Base-by-base conservation (phyloP, 202 grass and related monocot genomes). In the Bolboschoenoplectus hybrid region DNA sequence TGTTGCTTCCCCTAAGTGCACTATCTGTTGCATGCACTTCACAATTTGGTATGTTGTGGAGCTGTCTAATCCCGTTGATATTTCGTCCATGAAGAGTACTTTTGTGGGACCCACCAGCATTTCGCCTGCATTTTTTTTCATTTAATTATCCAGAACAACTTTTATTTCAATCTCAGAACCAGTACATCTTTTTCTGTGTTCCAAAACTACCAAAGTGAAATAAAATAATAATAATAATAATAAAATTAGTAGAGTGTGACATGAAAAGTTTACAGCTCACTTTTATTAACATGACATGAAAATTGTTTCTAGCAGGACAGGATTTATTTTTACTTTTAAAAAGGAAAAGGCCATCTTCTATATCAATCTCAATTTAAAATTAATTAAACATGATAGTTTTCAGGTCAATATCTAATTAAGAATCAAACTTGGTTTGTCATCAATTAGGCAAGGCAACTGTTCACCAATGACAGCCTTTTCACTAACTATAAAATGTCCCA, bases 31-130 rank as follows among this genome's bases (percentile, higher is more conserved):
- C 75, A 99, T 86, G 86, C 93, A 99, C 85, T 94, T 99, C 41
- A 99, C 93, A n/a, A 99, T 99, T 81, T 99, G 97, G 82, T 90
- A 96, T 9, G 97, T 99, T 14, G 97, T 99, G 58, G 97, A 99
- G 89, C 93, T 96, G 83, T 99, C 97, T 61, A 99, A 47, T 62
- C 97, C 93, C 5, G 97, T 99, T 14, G 97, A 99, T 92, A 99
- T 97, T 89, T 99, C 97, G 38, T 99, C 97, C 97, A 99, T 99
- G 88, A 99, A 99, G 61, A 97, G 85, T 41, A 99, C 93, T 69
- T 93, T 99, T 65, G 97, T 97, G n/a, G 97, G 97, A 40, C 97
- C 93, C 6, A 97, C 93, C 46, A 99, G 93, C 93, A 99, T 99
- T 89, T 99, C 97, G 35, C 97, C 97, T 97, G 90, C 89, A 94